phyloP scores from a whole-genome alignment of 805 yeast genomes.

The Kluyveromyces aestuarii region DNA sequence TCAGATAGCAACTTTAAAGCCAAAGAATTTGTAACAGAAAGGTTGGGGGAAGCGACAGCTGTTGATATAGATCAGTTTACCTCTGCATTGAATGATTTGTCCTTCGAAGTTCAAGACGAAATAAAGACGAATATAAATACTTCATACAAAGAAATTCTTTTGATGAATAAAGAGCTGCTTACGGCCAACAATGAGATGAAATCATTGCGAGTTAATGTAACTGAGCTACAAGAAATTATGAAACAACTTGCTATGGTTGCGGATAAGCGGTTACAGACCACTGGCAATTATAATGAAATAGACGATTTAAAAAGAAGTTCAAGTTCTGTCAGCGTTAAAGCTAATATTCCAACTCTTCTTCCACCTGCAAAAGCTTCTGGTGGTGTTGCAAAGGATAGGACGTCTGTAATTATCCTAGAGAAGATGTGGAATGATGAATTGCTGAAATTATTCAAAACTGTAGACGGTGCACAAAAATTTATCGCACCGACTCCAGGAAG shows the following conservation, averaged over 20 bases:
- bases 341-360: constrained; percentile 10
- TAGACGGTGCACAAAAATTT: constrained; percentile 83
- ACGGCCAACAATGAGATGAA: constrained; percentile 59
- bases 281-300: constrained; percentile 12
- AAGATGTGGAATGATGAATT: constrained; percentile 75
- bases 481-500: constrained; percentile 70
- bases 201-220: constrained; percentile 48
- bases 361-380: constrained; percentile 15
- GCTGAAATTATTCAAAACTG: constrained; percentile 62
- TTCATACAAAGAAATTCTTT: constrained; percentile 53
- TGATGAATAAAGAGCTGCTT: constrained; percentile 50
- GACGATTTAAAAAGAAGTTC: neutral
- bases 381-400: constrained; percentile 40
- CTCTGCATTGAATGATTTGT: constrained; percentile 41
- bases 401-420: constrained; percentile 63
- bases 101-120: constrained; percentile 43
- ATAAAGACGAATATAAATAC: constrained; percentile 50
- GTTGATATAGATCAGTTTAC: constrained; percentile 64
- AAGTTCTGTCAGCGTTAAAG: constrained; percentile 4
- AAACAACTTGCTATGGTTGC: constrained; percentile 55
- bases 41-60: constrained; percentile 58
- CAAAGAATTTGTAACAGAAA: constrained; percentile 36
- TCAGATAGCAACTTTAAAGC: constrained; percentile 40
- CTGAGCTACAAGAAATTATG: constrained; percentile 51
- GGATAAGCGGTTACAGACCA: constrained; percentile 42